Percentiles rank a stretch among this genome's conserved stretches.
These are phyloP conservation scores for Gossypium turneri DNA, from an alignment of 345 rosid genomes.

Conservation along the genomic window DNA sequence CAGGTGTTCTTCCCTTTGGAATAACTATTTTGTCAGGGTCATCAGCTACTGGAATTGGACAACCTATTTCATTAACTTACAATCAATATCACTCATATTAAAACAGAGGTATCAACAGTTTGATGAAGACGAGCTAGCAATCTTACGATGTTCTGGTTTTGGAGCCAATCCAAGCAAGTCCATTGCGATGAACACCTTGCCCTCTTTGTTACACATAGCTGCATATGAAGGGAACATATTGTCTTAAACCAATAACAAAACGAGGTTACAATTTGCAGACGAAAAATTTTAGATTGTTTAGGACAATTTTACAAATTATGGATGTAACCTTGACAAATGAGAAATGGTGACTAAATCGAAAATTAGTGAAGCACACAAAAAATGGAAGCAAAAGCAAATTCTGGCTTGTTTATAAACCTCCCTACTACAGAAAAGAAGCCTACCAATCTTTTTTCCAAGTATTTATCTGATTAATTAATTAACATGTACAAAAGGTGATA, in stretches of 20 bases:
- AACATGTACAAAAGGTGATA: not conserved
- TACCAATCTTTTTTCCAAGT: not conserved
- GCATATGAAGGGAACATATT: slow-evolving; percentile 31
- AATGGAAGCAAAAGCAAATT: not conserved
- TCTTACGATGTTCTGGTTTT: slow-evolving; percentile 73
- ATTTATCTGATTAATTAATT: not conserved
- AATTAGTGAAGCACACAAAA: not conserved
- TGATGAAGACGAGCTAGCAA: slow-evolving; percentile 15
- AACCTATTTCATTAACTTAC: slow-evolving; percentile 45
- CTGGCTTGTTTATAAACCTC: not conserved
- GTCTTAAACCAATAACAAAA: not conserved
- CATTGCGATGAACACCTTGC: slow-evolving; percentile 61
- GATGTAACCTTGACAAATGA: not conserved
- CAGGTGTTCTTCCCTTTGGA: slow-evolving; percentile 55
- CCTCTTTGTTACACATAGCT: slow-evolving; percentile 88
- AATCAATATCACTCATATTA: slow-evolving; percentile 15
- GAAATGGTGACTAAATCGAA: not conserved
- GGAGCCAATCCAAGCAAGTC: slow-evolving; percentile 76
- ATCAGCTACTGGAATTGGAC: slow-evolving; percentile 64
- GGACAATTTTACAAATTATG: not conserved
- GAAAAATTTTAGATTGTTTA: not conserved
- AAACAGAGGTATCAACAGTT: slow-evolving; percentile 14
- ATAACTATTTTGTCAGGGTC: slow-evolving; percentile 64
- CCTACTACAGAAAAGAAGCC: not conserved
- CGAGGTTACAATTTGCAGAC: not conserved